Base-by-base conservation (phyloP, 2,329 filamentous ascomycete species). In the Penicillium polonicum region DNA sequence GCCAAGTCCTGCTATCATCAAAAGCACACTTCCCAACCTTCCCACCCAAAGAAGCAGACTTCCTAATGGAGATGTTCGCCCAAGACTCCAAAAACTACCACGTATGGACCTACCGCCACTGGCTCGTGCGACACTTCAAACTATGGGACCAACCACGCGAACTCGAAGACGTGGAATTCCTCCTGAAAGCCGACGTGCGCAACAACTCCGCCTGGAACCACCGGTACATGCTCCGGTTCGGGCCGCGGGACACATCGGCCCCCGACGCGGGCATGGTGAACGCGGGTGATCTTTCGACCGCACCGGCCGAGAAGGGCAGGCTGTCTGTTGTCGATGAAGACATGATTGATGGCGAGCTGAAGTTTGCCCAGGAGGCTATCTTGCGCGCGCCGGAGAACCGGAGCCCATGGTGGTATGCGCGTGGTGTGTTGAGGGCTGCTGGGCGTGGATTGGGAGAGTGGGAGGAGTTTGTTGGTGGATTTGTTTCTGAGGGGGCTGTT, bases 191-290 rank as follows among this genome's bases (percentile, higher is more conserved):
- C 35, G 94, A 99, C 74, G 86, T 97, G 59, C 85, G 92, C 69
- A 99, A 99, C 79, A 99, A 99, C 75, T 94, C 90, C 44, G 94
- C 93, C 17, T 99, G 94, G 94, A 95, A 93, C 64, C 93, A 99
- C 79, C 88, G 94, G 51, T 97, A 94, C 81, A 96, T 93, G 74
- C 74, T 97, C n/a, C 86, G 93, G 19, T 96, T 97, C 84, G 72
- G 79, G 83, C 80, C 88, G 81, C 21, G 78, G 12, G 72, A 72
- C 35, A 68, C 74, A 25, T 76, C 76, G 29, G 69, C 74, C 57
- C 73, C 71, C 62, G 62, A 74, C 65, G 59, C 74, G 58, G 69
- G 78, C 63, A 62, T 77, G 71, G 66, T 68, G 15, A 69, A 72
- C 29, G 63, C 65, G 1, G 65, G 64, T 5, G 59, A 55, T 46